Base-by-base conservation (phyloP, 495 filamentous ascomycete species). In the Cenococcum geophilum region DNA sequence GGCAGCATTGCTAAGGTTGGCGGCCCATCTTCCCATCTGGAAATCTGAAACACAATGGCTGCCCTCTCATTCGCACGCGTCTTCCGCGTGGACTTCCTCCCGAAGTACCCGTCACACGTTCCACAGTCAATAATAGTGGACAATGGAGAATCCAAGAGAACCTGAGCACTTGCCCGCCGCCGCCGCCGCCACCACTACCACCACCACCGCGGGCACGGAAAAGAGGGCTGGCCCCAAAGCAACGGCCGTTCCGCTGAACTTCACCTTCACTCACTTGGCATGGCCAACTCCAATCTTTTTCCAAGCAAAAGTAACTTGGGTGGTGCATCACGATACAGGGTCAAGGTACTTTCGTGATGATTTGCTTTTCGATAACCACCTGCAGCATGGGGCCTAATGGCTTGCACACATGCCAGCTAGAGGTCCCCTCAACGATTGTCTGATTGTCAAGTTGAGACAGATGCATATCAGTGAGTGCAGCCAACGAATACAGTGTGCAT, bases 11-110 rank as follows among this genome's bases (percentile, higher is more conserved):
- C 27, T 32, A 32, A 32, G 27, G 27, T 32, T 14, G 4, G 40
- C 40, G 14, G 12, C 3, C 14, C 40, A 45, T 45, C 40, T 45
- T 14, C 40, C 40, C 40, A 45, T 45, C 40, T 45, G 40, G 40
- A 45, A 45, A 45, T 45, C 40, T 45, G 40, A 45, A 45, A 45
- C 40, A 45, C 27, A 45, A 16, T 45, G 14, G 40, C 14, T 10
- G 40, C 40, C 40, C 40, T 45, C 40, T 45, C 40, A 45, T 45
- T 45, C 40, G 40, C 40, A 45, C 40, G 40, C 2, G 40, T 45
- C 40, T 18, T 45, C 40, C 40, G 40, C 40, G 40, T 45, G 40
- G 40, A 18, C 40, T 45, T 18, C 40, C 40, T 45, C 40, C 40
- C 40, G 40, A 14, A 4, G 14, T 2, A 45, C 40, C 40, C 40